phyloP scores from a whole-genome alignment of 352 stramenopile genomes.

The Lagenidium giganteum region DNA sequence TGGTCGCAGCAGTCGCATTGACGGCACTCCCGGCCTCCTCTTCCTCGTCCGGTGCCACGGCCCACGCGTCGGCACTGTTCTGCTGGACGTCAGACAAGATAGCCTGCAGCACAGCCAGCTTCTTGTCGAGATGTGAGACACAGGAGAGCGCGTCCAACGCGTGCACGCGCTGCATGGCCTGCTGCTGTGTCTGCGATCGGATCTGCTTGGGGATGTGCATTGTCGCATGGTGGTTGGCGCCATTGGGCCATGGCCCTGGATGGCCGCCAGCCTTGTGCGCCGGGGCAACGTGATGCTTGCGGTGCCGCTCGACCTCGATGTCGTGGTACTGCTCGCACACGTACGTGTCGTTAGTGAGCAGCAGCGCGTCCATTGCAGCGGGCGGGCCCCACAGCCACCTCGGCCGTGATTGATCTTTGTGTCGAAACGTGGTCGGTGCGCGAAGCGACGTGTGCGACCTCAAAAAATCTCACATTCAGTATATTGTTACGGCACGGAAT shows the following conservation, averaged over 20 bases:
- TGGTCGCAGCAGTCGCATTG: too few relatives aligned
- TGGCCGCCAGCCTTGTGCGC: too few relatives aligned
- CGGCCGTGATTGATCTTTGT: constrained; percentile 3
- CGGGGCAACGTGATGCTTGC: too few relatives aligned
- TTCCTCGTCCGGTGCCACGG: too few relatives aligned
- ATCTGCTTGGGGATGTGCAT: not conserved
- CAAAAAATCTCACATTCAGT: too few relatives aligned
- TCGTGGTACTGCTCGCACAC: constrained; percentile 43
- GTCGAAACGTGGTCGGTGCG: constrained; percentile 9
- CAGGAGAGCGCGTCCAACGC: constrained; percentile 23
- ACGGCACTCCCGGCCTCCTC: too few relatives aligned
- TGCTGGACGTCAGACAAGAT: constrained; percentile 24
- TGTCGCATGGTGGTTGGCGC: not conserved
- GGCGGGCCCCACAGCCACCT: too few relatives aligned
- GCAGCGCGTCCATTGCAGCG: constrained; percentile 66
- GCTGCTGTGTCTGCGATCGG: not conserved
- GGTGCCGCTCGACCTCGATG: constrained; percentile 18
- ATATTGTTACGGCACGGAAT: too few relatives aligned
- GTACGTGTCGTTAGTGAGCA: constrained; percentile 33
- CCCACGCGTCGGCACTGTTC: not conserved
- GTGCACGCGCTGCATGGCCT: constrained; percentile 12
- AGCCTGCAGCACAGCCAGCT: constrained; percentile 28
- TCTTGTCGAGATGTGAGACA: constrained; percentile 25
- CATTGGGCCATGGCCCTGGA: not conserved
- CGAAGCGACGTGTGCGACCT: too few relatives aligned